Conservation (phyloP, 139 green algal genomes). For the Pseudopediastrum boryanum region DNA sequence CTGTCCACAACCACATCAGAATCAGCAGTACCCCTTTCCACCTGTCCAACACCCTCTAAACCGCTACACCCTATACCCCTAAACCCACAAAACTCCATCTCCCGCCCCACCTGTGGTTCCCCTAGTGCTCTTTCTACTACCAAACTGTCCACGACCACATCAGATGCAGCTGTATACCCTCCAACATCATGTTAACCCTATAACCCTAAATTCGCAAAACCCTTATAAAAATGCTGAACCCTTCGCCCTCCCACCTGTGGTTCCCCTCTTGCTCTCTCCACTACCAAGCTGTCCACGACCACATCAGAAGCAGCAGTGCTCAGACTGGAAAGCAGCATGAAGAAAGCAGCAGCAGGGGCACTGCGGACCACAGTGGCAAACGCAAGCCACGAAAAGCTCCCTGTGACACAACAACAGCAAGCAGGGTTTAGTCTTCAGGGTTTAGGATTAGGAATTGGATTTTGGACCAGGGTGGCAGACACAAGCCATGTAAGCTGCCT, state of each 20-base stretch:
- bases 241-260: too few species aligned
- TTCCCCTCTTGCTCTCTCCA: slow-evolving; percentile 69
- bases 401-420: slow-evolving; percentile 32
- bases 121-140: slow-evolving; percentile 83
- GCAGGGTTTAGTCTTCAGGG: background rate
- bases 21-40: too few species aligned
- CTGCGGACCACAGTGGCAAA: slow-evolving; percentile 64
- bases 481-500: too few species aligned
- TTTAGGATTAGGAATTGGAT: background rate
- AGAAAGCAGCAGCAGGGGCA: slow-evolving; percentile 44
- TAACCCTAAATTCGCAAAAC: too few species aligned
- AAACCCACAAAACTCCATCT: too few species aligned
- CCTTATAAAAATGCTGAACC: too few species aligned
- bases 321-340: slow-evolving; percentile 69
- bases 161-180: too few species aligned
- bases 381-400: slow-evolving; percentile 66
- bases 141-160: slow-evolving; percentile 98
- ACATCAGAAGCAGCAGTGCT: slow-evolving; percentile 90
- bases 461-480: too few species aligned
- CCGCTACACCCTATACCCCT: too few species aligned
- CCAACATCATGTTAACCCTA: too few species aligned
- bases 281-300: slow-evolving; percentile 97
- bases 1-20: too few species aligned
- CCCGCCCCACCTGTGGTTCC: slow-evolving; percentile 53
- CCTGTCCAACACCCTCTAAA: too few species aligned